Conservation (phyloP, 768 basidiomycete genomes). For the Infundibulicybe gibba region DNA sequence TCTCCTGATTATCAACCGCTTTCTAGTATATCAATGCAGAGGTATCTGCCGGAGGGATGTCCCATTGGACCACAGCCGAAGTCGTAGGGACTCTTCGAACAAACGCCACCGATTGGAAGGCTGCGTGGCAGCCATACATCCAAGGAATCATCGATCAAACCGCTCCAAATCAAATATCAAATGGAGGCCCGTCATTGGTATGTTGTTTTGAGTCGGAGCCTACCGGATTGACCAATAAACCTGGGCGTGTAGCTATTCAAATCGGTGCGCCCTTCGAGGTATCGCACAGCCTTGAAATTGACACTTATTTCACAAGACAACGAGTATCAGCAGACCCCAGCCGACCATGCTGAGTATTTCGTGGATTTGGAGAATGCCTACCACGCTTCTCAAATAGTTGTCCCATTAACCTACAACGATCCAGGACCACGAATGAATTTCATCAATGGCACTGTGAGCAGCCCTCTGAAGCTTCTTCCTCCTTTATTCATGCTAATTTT, state of each 20-base stretch:
- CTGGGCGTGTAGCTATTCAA: constrained; percentile 41
- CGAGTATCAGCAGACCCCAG: constrained; percentile 57
- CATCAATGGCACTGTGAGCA: constrained; percentile 62
- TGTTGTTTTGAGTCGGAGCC: constrained; percentile 10
- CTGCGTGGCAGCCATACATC: constrained; percentile 72
- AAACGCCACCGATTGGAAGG: constrained; percentile 65
- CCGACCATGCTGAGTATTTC: constrained; percentile 54
- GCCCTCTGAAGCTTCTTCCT: no score
- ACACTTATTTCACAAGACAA: constrained; percentile 49
- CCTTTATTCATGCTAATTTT: not conserved
- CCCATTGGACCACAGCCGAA: constrained; percentile 66
- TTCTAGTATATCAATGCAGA: constrained; percentile 73
- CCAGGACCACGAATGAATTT: constrained; percentile 55
- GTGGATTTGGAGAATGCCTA: constrained; percentile 55
- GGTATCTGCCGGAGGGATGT: constrained; percentile 73
- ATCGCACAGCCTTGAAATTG: not conserved
- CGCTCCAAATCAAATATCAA: constrained; percentile 60
- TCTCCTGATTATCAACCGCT: not conserved
- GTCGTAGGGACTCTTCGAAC: constrained; percentile 69
- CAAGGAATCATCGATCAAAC: constrained; percentile 60
- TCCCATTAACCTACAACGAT: constrained; percentile 77
- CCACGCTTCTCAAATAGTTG: constrained; percentile 51
- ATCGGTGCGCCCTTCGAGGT: constrained; percentile 31
- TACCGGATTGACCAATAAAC: not conserved
- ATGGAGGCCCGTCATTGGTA: constrained; percentile 77